These are phyloP conservation scores for Lotus japonicus DNA, from an alignment of 306 rosid species.

Conservation along the genomic window DNA sequence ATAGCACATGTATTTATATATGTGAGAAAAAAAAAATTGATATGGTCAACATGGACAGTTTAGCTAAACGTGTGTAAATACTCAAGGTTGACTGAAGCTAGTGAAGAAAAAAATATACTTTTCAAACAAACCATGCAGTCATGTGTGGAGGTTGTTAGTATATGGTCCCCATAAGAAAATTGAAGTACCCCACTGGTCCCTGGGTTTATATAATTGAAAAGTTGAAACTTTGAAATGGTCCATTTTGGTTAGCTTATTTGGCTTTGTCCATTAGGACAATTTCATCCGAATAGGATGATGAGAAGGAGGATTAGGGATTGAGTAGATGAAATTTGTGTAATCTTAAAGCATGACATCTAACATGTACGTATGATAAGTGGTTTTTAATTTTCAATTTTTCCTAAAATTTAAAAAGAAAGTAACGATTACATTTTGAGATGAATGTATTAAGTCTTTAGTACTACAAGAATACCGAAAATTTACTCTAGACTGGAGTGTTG, in stretches of 20 bases:
- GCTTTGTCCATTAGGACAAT: constrained; percentile 16
- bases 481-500: background rate
- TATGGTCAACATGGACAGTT: constrained; percentile 2
- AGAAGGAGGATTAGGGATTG: background rate
- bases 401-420: too few species aligned
- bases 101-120: background rate
- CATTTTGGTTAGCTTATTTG: constrained; percentile 5
- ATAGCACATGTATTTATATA: constrained; percentile 2
- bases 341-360: too few species aligned
- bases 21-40: background rate
- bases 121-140: background rate
- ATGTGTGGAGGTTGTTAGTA: background rate
- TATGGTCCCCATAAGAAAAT: background rate
- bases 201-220: background rate
- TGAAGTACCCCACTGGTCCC: background rate
- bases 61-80: constrained; percentile 3
- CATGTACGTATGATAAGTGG: too few species aligned
- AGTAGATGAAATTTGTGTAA: too few species aligned
- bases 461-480: too few species aligned
- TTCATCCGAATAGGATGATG: background rate
- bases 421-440: too few species aligned
- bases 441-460: too few species aligned
- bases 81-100: constrained; percentile 14
- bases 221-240: constrained; percentile 6
- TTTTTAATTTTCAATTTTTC: too few species aligned